Evolutionary conservation across 345 rosid genomes (phyloP), one percentile per base, ranked within the genome.

Genomic region (Populus nigra): DNA sequence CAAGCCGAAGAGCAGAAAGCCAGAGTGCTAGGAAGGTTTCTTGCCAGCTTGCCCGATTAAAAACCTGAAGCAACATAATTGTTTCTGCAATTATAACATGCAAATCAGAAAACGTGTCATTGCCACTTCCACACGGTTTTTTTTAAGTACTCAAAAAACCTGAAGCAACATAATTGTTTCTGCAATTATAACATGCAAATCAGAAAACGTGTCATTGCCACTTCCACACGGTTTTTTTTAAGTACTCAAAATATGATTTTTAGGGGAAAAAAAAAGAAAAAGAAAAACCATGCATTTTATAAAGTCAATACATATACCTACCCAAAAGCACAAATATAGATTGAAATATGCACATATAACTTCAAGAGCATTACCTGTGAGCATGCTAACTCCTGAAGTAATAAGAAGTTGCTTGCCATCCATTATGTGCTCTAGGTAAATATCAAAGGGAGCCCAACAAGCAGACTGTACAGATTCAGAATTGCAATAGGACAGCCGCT

Each of bases 1-100:
- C 94, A 80, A 90, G 92, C 49, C 91, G 91, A 74, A 90, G 92
- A 63, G 90, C 94, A 71, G 94, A 88, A 84, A 88, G 72, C 94
- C 94, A 90, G 65, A 90, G 92, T 9, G 90, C 90, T 50, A 90
- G 79, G 82, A 90, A 90, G 47, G 94, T 86, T 73, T 90, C 94
- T 71, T 90, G 87, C 94, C 94, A 90, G 84, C 89, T 88, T 76
- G 93, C 90, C 76, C 69, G 86, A 69, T 90, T 88, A 66, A 86
- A 73, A 61, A 83, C 86, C 81, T 68, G 84, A 68, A 90, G 90
- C 12, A 88, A 43, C 78, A 69, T 79, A 73, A 86, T 87, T 27
- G 73, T 79, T 73, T 86, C 93, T 90, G 89, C 86, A 79, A 31
- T 68, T 31, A 81, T 35, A 31, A 69, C 65, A 79, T n/a, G 78